Evolutionary conservation across 2,329 filamentous ascomycete species (phyloP).

Genomic region (Aspergillus clavatus): DNA sequence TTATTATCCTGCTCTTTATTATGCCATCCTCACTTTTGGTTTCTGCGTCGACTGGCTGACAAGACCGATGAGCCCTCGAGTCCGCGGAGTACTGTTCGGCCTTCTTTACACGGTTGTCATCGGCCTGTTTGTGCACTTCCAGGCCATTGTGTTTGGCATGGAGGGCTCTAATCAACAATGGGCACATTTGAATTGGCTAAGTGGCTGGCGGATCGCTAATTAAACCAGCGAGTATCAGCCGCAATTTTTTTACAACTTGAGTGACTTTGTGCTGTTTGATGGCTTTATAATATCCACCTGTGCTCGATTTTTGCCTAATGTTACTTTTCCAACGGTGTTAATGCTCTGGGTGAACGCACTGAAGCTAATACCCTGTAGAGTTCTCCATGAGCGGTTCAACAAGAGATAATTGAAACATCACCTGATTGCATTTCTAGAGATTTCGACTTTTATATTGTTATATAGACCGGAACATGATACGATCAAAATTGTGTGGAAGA

Average conservation of each 20-base stretch:
- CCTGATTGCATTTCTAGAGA: too few species aligned
- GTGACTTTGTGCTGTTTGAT: neutral
- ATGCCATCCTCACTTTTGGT: constrained; percentile 82
- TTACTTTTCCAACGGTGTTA: too few species aligned
- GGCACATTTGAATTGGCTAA: constrained; percentile 90
- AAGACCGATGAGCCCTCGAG: constrained; percentile 57
- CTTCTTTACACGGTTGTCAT: constrained; percentile 69
- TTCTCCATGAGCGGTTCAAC: too few species aligned
- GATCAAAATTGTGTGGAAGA: neutral
- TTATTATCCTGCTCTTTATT: constrained; percentile 98
- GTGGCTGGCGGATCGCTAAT: constrained; percentile 73
- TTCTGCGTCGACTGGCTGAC: constrained; percentile 85
- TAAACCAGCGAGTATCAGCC: constrained; percentile 1
- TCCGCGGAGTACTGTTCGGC: constrained; percentile 67
- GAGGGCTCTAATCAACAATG: constrained; percentile 77
- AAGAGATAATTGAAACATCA: too few species aligned
- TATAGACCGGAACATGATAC: too few species aligned
- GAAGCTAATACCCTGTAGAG: too few species aligned
- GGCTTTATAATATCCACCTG: too few species aligned
- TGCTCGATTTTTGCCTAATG: too few species aligned
- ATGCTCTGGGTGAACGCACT: too few species aligned
- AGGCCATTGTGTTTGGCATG: constrained; percentile 96
- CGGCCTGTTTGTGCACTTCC: constrained; percentile 82
- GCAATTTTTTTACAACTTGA: constrained; percentile 1
- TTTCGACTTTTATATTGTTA: too few species aligned